These are phyloP conservation scores for Salix brachista DNA, from an alignment of 345 rosid genomes.

Conservation along the genomic window DNA sequence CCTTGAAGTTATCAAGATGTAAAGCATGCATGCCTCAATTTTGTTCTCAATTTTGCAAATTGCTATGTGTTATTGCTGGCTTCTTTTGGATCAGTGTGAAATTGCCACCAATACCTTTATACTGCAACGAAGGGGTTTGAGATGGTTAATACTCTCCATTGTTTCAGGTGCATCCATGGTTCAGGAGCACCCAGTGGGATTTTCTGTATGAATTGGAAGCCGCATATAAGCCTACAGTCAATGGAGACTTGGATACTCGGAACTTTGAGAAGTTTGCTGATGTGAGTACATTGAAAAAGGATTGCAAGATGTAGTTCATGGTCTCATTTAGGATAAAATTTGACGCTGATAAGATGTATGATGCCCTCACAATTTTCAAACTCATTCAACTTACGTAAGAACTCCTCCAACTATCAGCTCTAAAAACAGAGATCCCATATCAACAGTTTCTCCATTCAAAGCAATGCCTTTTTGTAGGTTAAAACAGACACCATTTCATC, in stretches of 20 bases:
- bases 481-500: not conserved
- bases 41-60: not conserved
- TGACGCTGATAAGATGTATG: not conserved
- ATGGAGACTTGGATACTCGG: slow-evolving; percentile 90
- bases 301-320: not conserved
- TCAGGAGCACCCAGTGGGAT: slow-evolving; percentile 74
- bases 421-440: not conserved
- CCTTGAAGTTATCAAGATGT: not conserved
- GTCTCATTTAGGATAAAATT: not conserved
- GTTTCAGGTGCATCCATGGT: slow-evolving; percentile 82
- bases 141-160: slow-evolving; percentile 7
- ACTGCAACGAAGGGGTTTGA: slow-evolving; percentile 1
- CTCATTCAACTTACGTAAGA: not conserved
- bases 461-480: not conserved
- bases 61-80: not conserved
- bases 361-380: not conserved
- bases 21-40: not conserved
- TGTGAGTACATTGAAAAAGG: slow-evolving; percentile 45
- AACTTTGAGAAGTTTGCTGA: slow-evolving; percentile 98
- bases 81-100: not conserved
- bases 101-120: not conserved
- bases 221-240: slow-evolving; percentile 73
- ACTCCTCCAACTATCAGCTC: not conserved
- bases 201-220: slow-evolving; percentile 83
- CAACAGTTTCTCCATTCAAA: not conserved